Evolutionary conservation across 2,329 filamentous ascomycete species (phyloP), one percentile per base, ranked within the genome.

Genomic region (Thielaviopsis populi): DNA sequence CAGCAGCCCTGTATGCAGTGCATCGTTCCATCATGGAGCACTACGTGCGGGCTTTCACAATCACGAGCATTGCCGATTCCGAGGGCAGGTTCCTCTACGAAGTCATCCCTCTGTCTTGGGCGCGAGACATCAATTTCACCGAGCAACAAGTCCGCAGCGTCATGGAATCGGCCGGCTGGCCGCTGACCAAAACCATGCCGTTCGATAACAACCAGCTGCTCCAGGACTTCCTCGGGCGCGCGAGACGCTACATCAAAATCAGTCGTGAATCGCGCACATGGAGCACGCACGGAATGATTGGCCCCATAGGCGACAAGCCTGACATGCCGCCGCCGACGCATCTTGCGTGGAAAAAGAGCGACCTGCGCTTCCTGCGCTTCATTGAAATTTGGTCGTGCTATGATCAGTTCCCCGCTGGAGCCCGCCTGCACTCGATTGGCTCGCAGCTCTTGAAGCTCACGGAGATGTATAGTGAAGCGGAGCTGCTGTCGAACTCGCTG

Each of bases 361-460:
- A 86, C 66, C 70, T 76, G 46, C 76, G 81, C 24, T 78, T 89
- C 59, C 76, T 92, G 60, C 74, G 77, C 0, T 91, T 90, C 68
- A 75, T 94, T 59, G 83, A 90, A 70, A 78, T 83, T 54, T 91
- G 87, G 83, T 77, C 82, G 22, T 79, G 79, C 67, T 79, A 80
- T 66, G 73, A 76, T 58, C 76, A 81, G 53, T 86, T 88, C 64
- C 72, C 74, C 5, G 68, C 70, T 10, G 71, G 75, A 15, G 82
- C 82, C 7, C 76, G 77, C 2, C 76, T 86, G 43, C 79, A 85
- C 66, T 77, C 83, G 43, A 75, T 86, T 65, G 87, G 85, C 0
- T 80, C 87, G 3, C 73, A 82, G 13, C 78, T 94, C 42, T 71
- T 94, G 43, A 81, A 83, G 22, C 79, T 81, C 8, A 74, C 83